Evolutionary conservation across 2,329 filamentous ascomycete genomes (phyloP).

Genomic region (Stagonosporopsis vannaccii): DNA sequence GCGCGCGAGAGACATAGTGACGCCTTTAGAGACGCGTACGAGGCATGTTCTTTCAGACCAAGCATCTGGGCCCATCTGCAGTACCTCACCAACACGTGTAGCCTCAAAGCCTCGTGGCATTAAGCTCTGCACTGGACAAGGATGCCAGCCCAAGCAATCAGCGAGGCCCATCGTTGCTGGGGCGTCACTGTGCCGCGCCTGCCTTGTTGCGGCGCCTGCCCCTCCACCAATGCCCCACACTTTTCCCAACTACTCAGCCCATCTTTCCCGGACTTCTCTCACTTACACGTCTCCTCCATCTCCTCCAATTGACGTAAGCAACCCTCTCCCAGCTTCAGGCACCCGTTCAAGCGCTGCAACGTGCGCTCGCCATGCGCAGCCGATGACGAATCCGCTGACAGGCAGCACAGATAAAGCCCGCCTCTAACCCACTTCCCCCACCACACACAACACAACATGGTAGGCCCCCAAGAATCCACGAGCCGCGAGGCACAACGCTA

Average conservation of each 20-base stretch:
- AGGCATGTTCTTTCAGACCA: not conserved
- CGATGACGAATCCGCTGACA: constrained; percentile 49
- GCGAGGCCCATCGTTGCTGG: constrained; percentile 26
- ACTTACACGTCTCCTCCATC: constrained; percentile 28
- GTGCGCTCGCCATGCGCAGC: constrained; percentile 23
- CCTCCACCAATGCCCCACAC: constrained; percentile 33
- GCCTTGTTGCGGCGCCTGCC: constrained; percentile 12
- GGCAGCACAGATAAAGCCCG: constrained; percentile 46
- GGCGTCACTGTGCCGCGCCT: constrained; percentile 26
- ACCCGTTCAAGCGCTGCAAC: constrained; percentile 17
- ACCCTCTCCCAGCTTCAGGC: constrained; percentile 23
- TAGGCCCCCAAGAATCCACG: constrained; percentile 27
- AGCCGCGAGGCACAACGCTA: constrained; percentile 18
- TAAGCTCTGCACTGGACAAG: not conserved
- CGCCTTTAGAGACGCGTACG: not conserved
- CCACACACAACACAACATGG: constrained; percentile 44
- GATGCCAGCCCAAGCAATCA: constrained; percentile 7
- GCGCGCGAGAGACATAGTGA: not conserved
- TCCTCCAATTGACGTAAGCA: constrained; percentile 39
- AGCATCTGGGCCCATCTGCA: not conserved
- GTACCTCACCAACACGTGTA: not conserved
- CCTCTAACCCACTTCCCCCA: constrained; percentile 27
- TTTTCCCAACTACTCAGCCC: constrained; percentile 29
- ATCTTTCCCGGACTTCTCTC: constrained; percentile 24
- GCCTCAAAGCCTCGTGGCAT: not conserved